Conservation (phyloP, 2,329 filamentous ascomycete species). For the Tolypocladium tropicale region DNA sequence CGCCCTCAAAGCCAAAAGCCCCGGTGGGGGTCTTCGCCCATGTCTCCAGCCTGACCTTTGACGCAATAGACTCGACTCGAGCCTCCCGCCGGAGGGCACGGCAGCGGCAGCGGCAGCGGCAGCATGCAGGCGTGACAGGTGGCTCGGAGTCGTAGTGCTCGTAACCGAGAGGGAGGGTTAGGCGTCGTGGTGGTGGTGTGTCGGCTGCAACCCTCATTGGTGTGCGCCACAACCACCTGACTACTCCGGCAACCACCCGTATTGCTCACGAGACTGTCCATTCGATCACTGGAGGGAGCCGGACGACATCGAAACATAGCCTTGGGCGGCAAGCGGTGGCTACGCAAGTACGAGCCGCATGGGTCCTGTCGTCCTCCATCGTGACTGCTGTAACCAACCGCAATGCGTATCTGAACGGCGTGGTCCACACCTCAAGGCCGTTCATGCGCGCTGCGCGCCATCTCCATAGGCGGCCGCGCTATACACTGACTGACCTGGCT, state of each 20-base stretch:
- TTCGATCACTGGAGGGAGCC: conserved; percentile 10
- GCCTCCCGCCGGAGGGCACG: too few species aligned
- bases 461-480: conserved; percentile 30
- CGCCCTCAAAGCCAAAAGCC: background rate
- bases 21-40: background rate
- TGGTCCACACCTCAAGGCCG: background rate
- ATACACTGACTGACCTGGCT: conserved; percentile 27
- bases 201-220: conserved; percentile 21
- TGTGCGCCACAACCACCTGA: conserved; percentile 26
- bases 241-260: conserved; percentile 16
- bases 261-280: conserved; percentile 21
- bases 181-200: conserved; percentile 6
- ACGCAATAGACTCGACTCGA: background rate
- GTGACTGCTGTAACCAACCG: background rate
- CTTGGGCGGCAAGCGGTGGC: too few species aligned
- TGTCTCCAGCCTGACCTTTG: background rate
- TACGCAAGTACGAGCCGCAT: background rate
- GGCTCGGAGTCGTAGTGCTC: background rate
- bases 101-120: too few species aligned
- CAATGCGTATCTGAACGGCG: background rate
- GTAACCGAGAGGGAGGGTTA: conserved; percentile 4
- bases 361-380: background rate
- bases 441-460: conserved; percentile 31
- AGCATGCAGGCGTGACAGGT: background rate
- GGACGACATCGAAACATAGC: background rate